phyloP scores from a whole-genome alignment of 2,329 filamentous ascomycete species.

The Fusarium hainanense region DNA sequence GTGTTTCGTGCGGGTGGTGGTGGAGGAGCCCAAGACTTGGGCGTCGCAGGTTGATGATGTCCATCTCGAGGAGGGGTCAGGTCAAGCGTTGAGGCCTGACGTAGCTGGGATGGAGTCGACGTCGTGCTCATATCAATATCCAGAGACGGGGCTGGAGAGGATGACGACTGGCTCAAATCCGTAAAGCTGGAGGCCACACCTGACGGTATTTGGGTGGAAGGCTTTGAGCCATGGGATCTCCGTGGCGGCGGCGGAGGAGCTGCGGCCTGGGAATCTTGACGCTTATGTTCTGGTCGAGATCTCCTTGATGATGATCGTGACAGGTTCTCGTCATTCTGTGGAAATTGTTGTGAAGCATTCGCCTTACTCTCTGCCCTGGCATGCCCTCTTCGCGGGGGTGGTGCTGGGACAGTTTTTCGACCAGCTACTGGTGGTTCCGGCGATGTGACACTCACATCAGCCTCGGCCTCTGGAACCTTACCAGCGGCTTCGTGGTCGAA shows the following conservation, averaged over 20 bases:
- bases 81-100: conserved; percentile 24
- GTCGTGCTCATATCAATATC: conserved; percentile 30
- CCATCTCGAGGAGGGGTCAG: conserved; percentile 24
- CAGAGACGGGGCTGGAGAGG: conserved; percentile 33
- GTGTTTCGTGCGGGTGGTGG: conserved; percentile 59
- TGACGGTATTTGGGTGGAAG: conserved; percentile 39
- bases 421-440: conserved; percentile 50
- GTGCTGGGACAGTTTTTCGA: conserved; percentile 61
- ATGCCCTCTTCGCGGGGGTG: conserved; percentile 63
- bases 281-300: conserved; percentile 60
- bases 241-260: conserved; percentile 68
- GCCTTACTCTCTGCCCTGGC: conserved; percentile 58
- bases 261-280: conserved; percentile 56
- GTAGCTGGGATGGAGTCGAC: conserved; percentile 19
- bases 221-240: conserved; percentile 56
- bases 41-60: conserved; percentile 15
- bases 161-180: conserved; percentile 30
- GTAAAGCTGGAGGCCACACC: conserved; percentile 50
- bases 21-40: conserved; percentile 50
- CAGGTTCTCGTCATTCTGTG: conserved; percentile 53
- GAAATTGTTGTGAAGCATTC: conserved; percentile 13
- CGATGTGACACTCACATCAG: conserved; percentile 47
- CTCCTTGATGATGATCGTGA: conserved; percentile 62
- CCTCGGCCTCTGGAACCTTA: conserved; percentile 59
- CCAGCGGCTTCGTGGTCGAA: conserved; percentile 66